Percentiles rank a stretch among this genome's conserved stretches.
Conservation (phyloP, 495 filamentous ascomycete genomes). For the Corynascus novoguineensis region DNA sequence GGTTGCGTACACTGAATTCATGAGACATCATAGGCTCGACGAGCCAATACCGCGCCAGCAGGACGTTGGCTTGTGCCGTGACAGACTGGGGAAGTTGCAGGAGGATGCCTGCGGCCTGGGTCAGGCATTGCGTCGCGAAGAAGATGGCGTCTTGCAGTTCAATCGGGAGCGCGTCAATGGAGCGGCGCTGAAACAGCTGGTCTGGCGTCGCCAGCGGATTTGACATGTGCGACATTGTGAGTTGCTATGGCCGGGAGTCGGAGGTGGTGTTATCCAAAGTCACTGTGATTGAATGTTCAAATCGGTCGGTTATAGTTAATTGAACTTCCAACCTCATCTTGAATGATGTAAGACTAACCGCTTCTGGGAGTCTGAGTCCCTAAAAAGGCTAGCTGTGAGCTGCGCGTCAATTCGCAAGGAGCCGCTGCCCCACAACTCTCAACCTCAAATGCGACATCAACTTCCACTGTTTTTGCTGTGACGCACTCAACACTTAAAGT, state of each 20-base stretch:
- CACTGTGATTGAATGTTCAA: too few relatives aligned
- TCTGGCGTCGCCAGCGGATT: conserved; percentile 82
- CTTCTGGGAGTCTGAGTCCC: too few relatives aligned
- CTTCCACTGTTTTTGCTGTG: too few relatives aligned
- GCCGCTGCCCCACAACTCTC: too few relatives aligned
- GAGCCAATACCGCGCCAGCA: conserved; percentile 83
- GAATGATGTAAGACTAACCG: too few relatives aligned
- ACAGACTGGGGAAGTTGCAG: conserved; percentile 82
- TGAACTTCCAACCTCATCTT: too few relatives aligned
- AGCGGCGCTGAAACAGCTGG: conserved; percentile 56
- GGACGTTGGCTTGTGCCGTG: conserved; percentile 82
- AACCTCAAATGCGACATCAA: too few relatives aligned
- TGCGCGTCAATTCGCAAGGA: too few relatives aligned
- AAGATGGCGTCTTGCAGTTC: conserved; percentile 71
- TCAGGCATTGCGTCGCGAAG: conserved; percentile 66
- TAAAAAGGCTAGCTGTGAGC: too few relatives aligned
- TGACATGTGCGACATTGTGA: conserved; percentile 53
- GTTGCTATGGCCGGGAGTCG: background rate
- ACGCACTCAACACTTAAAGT: too few relatives aligned
- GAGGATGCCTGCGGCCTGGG: conserved; percentile 81
- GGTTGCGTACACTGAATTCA: conserved; percentile 42
- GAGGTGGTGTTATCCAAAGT: too few relatives aligned
- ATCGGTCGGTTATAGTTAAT: too few relatives aligned
- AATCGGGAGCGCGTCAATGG: conserved; percentile 61
- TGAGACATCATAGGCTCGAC: conserved; percentile 42